Base-by-base conservation (phyloP, 2,329 filamentous ascomycete genomes). In the Xylariaceae sp. region DNA sequence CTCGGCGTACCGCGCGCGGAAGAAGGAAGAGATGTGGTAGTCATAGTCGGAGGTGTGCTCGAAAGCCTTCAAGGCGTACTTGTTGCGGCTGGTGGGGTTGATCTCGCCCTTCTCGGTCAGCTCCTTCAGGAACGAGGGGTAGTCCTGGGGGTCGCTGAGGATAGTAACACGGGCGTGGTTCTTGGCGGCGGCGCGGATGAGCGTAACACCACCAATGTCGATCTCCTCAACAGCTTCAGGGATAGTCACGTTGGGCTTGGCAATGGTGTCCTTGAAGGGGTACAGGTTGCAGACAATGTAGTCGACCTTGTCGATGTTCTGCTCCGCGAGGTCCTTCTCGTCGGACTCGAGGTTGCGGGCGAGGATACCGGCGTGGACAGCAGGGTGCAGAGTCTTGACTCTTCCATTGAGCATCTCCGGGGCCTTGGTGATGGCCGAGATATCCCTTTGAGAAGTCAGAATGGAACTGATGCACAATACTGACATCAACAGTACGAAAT, bases 21-120 rank as follows among this genome's bases (percentile, higher is more conserved):
- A 99, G 82, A 96, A 99, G 71, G 90, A 90, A 42, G 93, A 88
- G 73, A 99, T 99, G 68, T 94, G 90, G 49, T 86, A 84, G 74
- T 99, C 94, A 76, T 99, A 99, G 75, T 96, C 92, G 65, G 94
- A 92, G 45, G 94, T 99, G 77, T 97, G 94, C 78, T 96, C 91
- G 73, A 99, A 99, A 13, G 94, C 94, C 83, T 99, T 99, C 70
- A 97, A 85, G 30, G 94, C 93, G 73, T 96, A 97, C 59, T 85
- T 80, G 75, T 96, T 92, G 67, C 92, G 88, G 80, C 87, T 95
- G 62, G 85, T 81, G 73, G 96, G 90, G 57, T 88, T 87, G 70
- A 99, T 88, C 74, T 93, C 90, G 63, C 92, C 93, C 66, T 88
- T 81, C 75, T 92, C 88, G 8, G 11, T 13, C 35, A 99, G 85